Conservation (phyloP, 768 basidiomycete genomes). For the Galerina sulciceps region DNA sequence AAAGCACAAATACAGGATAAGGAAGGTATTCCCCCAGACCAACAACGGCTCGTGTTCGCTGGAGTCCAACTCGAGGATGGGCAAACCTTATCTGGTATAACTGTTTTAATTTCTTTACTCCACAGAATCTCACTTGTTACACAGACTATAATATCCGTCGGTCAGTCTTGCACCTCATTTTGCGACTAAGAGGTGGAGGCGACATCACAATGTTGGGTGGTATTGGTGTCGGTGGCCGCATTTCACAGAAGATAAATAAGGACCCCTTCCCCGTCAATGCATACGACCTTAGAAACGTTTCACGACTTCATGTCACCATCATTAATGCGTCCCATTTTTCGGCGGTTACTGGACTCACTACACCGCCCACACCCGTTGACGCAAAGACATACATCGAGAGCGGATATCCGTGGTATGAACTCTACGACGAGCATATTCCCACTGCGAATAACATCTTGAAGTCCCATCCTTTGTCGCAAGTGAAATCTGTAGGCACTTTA, state of each 20-base stretch:
- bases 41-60: conserved; percentile 3
- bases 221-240: conserved; percentile 8
- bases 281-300: conserved; percentile 7
- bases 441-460: conserved; percentile 4
- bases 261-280: conserved; percentile 11
- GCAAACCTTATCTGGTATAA: not conserved
- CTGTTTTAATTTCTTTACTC: too few relatives aligned
- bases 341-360: conserved; percentile 11
- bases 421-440: conserved; percentile 15
- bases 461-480: not conserved
- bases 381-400: conserved; percentile 13
- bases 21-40: not conserved
- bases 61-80: not conserved
- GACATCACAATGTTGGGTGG: conserved; percentile 3
- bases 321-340: conserved; percentile 14
- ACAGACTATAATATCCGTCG: not conserved
- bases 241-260: conserved; percentile 18
- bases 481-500: not conserved
- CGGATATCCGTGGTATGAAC: conserved; percentile 13
- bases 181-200: conserved; percentile 12
- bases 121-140: not conserved
- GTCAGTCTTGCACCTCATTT: not conserved
- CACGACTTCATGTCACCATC: conserved; percentile 14
- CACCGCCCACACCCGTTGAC: conserved; percentile 13
- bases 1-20: not conserved